Base-by-base conservation (phyloP, 1,284 basidiomycete species). In the Fereydounia khargensis region DNA sequence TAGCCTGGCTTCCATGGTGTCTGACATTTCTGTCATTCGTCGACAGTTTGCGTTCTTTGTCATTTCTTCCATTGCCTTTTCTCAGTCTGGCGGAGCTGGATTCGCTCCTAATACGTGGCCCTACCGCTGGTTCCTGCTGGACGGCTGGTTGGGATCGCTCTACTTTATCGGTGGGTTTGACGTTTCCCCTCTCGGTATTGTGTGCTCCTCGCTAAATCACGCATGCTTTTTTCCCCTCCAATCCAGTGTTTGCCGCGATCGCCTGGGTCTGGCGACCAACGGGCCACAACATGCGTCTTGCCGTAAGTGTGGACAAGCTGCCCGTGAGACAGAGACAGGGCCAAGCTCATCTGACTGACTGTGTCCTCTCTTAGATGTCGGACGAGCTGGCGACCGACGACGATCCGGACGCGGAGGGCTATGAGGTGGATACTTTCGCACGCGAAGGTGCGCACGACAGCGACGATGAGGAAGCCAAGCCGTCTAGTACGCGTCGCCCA, bases 21-120 rank as follows among this genome's bases (percentile, higher is more conserved):
- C n/a, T n/a, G n/a, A n/a, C n/a, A n/a, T n/a, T n/a, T 14, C 25
- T 8, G 25, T 27, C 8, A 8, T 11, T 20, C 20, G 18, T 20
- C 21, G 5, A n/a, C 38, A 59, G 56, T 59, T 59, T 19, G 45
- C 85, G 19, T 96, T 97, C 81, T 97, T 97, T 74, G 85, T 94
- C 20, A 85, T 96, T 6, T 95, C 91, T 1, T 86, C 89, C 0
- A 80, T 96, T 73, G 86, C 88, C 7, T 91, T 98, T 78, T 91
- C 90, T 0, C 89, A 89, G 53, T 84, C 91, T 39, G 79, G 89
- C 16, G 86, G 88, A 7, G 89, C 95, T 82, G 88, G 94, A 72
- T 97, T 94, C 71, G 87, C 89, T 6, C 88, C 92, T 2, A 86
- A 86, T 55, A 88, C 89, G n/a, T 98, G 94, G 94, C 83, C 83